Base-by-base conservation (phyloP, 2,329 filamentous ascomycete genomes). In the Talaromyces islandicus region DNA sequence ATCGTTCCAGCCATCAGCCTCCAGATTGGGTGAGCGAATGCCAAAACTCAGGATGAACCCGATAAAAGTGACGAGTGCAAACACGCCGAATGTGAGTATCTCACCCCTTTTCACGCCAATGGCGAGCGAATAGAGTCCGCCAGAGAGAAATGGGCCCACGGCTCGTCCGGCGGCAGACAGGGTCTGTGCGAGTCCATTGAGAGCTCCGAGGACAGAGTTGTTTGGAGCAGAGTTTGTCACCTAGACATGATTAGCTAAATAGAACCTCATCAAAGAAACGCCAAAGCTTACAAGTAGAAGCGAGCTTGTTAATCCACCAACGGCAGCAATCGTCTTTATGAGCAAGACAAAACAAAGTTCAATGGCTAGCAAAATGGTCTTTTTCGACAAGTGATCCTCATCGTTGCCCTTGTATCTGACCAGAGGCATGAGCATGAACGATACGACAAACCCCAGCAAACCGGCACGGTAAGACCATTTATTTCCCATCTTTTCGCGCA, bases 171-270 rank as follows among this genome's bases (percentile, higher is more conserved):
- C 91, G 0, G 94, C 94, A 0, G 91, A 96, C 0, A 99, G 85
- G 0, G 92, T 96, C 74, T 99, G 94, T 0, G 94, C 94, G 32
- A 97, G 83, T 10, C 94, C 94, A 69, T 99, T 97, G 27, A 99
- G 81, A 0, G 91, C 92, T 3, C 94, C 94, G 0, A 99, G 83
- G 0, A 90, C 92, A 5, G 89, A 87, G 72, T 93, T 85, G 7
- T 92, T 91, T 0, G 92, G 90, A 0, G 92, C 91, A 0, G 90
- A 95, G 68, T 99, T 99, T 41, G 92, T 97, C 65, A 99, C 92
- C 90, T 93, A 64, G 14, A 24, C 27, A 17, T 17, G n/a, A 24
- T 46, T 46, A 46, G 43, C 19, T 24, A 11, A 24, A 46, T 3
- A 19, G 19, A 46, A 21, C 9, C 43, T 46, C 6, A 14, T 32